Evolutionary conservation across 2,329 filamentous ascomycete species (phyloP), one percentile per base, ranked within the genome.

Genomic region (Colletotrichum cereale): DNA sequence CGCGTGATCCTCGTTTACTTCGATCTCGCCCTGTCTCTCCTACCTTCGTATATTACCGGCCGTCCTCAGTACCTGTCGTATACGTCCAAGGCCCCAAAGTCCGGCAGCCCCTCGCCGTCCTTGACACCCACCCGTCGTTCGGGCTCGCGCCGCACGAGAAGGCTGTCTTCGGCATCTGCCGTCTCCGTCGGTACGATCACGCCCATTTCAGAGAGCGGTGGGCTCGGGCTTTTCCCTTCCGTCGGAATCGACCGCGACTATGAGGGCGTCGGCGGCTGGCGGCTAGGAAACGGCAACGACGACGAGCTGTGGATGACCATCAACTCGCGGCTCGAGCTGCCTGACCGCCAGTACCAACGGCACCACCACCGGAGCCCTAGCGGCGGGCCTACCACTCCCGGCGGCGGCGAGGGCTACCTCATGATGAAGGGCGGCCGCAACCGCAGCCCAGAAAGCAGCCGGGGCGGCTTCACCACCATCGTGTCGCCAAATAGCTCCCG

Each of bases 1-100:
- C 86, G 90, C 31, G 86, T 91, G 31, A 82, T 87, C 56, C 77
- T 91, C 62, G 86, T 92, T 67, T 92, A 92, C 77, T 80, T 91
- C 72, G 90, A 92, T 76, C 83, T 93, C 62, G 86, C 84, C 53
- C 79, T 89, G 26, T 88, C 88, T 10, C 82, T 91, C 4, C 77
- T 92, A 2, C 86, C 87, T 7, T 87, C 87, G 63, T 87, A 88
- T 72, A 79, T 92, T 36, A 81, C 83, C 65, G 82, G 83, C 71
- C 79, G 81, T 70, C 75, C 76, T 50, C 81, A 78, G 29, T 77
- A 74, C 63, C 73, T 75, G 48, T 77, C 74, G 71, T 77, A 67
- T 78, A 77, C 69, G 44, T 78, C 67, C n/a, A 76, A 66, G 48
- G 74, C 78, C 16, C 77, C 76, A 2, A 65, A 50, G 11, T 67